Percentiles rank a stretch among this genome's conserved stretches.
These are phyloP conservation scores for Hypericum perforatum DNA, from an alignment of 345 rosid species.

Conservation along the genomic window DNA sequence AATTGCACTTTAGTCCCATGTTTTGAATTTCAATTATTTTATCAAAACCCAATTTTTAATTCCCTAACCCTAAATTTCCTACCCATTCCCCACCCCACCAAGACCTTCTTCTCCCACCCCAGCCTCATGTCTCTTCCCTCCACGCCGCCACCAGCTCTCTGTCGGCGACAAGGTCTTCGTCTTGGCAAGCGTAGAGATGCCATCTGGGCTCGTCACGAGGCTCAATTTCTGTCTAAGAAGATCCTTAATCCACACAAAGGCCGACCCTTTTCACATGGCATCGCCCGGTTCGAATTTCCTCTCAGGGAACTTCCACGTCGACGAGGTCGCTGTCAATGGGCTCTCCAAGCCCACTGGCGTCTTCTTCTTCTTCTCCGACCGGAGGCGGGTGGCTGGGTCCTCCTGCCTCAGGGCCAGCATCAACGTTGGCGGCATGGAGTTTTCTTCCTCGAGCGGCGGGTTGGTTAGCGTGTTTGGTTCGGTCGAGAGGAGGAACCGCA, in stretches of 20 bases:
- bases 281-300: slow-evolving; percentile 59
- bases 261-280: slow-evolving; percentile 37
- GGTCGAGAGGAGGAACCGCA: slow-evolving; percentile 15
- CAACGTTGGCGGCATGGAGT: slow-evolving; percentile 35
- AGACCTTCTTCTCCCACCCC: too few relatives aligned
- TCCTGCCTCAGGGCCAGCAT: slow-evolving; percentile 37
- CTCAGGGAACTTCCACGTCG: slow-evolving; percentile 53
- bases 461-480: slow-evolving; percentile 32
- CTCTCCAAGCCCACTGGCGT: slow-evolving; percentile 45
- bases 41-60: too few relatives aligned
- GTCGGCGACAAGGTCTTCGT: too few relatives aligned
- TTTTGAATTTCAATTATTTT: too few relatives aligned
- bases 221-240: slow-evolving; percentile 38
- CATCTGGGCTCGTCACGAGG: slow-evolving; percentile 39
- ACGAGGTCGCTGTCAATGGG: slow-evolving; percentile 46
- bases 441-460: slow-evolving; percentile 2
- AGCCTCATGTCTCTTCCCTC: too few relatives aligned
- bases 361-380: slow-evolving; percentile 32
- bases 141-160: too few relatives aligned
- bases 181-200: too few relatives aligned
- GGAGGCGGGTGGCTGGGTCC: slow-evolving; percentile 12
- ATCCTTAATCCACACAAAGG: slow-evolving; percentile 15
- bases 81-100: too few relatives aligned
- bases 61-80: too few relatives aligned
- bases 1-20: too few relatives aligned